Conservation (phyloP, 2,329 filamentous ascomycete genomes). For the Aspergillus puulaauensis region DNA sequence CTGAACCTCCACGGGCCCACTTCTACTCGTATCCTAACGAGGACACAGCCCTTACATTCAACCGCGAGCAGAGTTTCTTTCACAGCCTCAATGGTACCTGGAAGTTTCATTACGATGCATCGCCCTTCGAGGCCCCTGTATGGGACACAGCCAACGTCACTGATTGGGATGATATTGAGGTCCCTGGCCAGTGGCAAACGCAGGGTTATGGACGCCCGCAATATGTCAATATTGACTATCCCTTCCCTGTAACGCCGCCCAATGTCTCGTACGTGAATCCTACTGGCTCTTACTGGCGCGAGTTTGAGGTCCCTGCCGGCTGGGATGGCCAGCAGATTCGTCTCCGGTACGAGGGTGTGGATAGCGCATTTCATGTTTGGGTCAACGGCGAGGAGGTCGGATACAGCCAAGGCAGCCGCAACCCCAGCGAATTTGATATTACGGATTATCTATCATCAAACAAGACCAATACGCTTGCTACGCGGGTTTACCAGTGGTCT, state of each 20-base stretch:
- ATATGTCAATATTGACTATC: constrained; percentile 68
- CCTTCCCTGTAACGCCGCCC: constrained; percentile 65
- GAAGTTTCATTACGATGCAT: constrained; percentile 18
- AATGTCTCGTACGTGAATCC: constrained; percentile 63
- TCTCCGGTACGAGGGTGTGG: constrained; percentile 69
- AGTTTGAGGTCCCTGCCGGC: constrained; percentile 53
- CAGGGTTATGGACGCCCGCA: constrained; percentile 67
- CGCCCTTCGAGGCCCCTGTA: constrained; percentile 13
- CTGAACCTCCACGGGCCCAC: constrained; percentile 8
- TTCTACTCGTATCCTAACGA: constrained; percentile 7
- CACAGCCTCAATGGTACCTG: constrained; percentile 19
- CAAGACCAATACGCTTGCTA: constrained; percentile 59
- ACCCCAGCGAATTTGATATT: constrained; percentile 69
- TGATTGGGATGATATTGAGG: constrained; percentile 44
- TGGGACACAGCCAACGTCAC: constrained; percentile 11
- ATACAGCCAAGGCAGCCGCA: constrained; percentile 68
- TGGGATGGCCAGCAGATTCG: constrained; percentile 56
- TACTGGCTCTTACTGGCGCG: constrained; percentile 61
- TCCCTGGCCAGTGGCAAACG: constrained; percentile 70
- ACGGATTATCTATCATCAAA: constrained; percentile 48
- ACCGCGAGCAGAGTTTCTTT: constrained; percentile 6
- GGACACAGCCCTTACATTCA: background rate
- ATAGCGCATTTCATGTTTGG: constrained; percentile 69
- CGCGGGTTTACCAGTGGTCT: constrained; percentile 66
- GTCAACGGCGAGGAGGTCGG: constrained; percentile 64